Base-by-base conservation (phyloP, 2,329 filamentous ascomycete genomes). In the Talaromyces piceae region DNA sequence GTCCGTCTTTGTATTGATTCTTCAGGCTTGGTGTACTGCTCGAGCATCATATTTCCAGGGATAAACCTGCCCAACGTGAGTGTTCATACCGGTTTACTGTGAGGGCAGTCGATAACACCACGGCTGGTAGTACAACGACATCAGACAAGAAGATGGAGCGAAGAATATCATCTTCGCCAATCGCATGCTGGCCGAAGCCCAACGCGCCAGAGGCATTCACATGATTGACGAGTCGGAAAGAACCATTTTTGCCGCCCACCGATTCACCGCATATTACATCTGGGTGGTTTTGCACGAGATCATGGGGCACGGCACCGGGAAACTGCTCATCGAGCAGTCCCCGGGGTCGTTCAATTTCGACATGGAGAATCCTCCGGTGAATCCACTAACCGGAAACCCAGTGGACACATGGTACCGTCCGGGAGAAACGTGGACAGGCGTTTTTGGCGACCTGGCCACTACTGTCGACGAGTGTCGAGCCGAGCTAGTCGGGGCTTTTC, bases 291-390 rank as follows among this genome's bases (percentile, higher is more conserved):
- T 33, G 30, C 77, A 80, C 62, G 81, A 84, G 62, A 75, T 84
- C 4, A 68, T 84, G 2, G 82, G 82, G 9, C 82, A 84, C 56
- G 81, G 82, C 11, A 84, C 81, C 37, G 81, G 81, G 11, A 81
- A 79, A 60, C 71, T 86, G 18, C 71, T 86, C 30, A 71, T 75
- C 55, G 81, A 84, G 61, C 30, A 33, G 8, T 33, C 13, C 13
- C 30, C 30, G 4, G 30, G 30, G 12, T n/a, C 16, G 13, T 33
- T 33, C 12, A 33, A 33, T 33, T 33, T 33, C 4, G 30, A 33
- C 4, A 33, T n/a, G 13, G 30, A n/a, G 30, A 33, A 33, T 5
- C 30, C 30, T 12, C 30, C 30, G 13, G 13, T 33, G 13, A 33
- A 33, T 5, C 11, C 30, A 33, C 12, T 33, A 6, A 33, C 30